A percentile compares a stretch with the other conserved stretches of the same genome.
These are phyloP conservation scores for Oryza longistaminata DNA, from an alignment of 176 grass and related monocot genomes.

Conservation along the genomic window DNA sequence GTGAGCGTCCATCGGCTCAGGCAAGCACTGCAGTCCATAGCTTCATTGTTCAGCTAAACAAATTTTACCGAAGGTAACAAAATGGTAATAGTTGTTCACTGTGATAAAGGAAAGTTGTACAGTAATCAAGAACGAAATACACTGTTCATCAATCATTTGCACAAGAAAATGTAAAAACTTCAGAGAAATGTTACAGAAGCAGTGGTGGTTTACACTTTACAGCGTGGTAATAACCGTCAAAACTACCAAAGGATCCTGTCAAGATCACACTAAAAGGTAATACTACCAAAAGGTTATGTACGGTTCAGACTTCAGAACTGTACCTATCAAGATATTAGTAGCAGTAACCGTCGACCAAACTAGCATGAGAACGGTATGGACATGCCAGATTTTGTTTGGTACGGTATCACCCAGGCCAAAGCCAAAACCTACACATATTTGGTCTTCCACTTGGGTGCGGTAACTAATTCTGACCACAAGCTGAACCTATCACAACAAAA, in stretches of 20 bases:
- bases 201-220: not conserved
- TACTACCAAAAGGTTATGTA: conserved; percentile 18
- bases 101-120: not conserved
- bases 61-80: conserved; percentile 2
- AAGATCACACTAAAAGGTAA: conserved; percentile 37
- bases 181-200: not conserved
- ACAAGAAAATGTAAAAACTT: not conserved
- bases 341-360: conserved; percentile 37
- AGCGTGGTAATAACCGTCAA: conserved; percentile 16
- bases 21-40: conserved; percentile 59
- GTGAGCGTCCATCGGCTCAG: conserved; percentile 61
- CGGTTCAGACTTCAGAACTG: conserved; percentile 22
- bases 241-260: conserved; percentile 17
- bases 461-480: conserved; percentile 27
- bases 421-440: not conserved
- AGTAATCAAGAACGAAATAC: not conserved
- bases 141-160: not conserved
- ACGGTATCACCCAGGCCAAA: conserved; percentile 20
- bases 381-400: conserved; percentile 40
- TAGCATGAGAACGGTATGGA: not conserved
- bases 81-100: not conserved
- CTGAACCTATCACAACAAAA: not conserved
- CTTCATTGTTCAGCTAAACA: not conserved
- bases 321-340: not conserved
- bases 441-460: not conserved